A percentile compares a stretch with the other conserved stretches of the same genome.
Conservation (phyloP, 352 stramenopile genomes). For the Phytopythium ostracodes region DNA sequence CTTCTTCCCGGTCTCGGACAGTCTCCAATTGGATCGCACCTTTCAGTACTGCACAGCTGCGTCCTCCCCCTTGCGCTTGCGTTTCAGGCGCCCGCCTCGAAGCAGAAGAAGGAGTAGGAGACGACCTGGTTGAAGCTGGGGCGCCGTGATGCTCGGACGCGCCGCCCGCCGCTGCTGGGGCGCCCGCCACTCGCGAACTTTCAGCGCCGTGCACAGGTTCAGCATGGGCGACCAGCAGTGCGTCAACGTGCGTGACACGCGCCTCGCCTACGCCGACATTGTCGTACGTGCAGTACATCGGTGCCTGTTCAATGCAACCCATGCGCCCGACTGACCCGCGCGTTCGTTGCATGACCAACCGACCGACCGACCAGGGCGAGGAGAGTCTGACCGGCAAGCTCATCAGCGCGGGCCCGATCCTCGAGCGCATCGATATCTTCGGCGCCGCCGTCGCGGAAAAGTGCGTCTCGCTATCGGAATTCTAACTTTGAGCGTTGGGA, state of each 20-base stretch:
- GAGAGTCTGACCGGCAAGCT: slow-evolving; percentile 47
- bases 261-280: slow-evolving; percentile 55
- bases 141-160: not conserved
- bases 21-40: not conserved
- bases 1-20: not conserved
- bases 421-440: slow-evolving; percentile 60
- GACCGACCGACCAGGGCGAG: slow-evolving; percentile 24
- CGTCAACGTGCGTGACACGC: slow-evolving; percentile 48
- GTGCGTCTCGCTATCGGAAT: slow-evolving; percentile 13
- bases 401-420: slow-evolving; percentile 44
- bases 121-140: not conserved
- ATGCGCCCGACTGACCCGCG: not conserved
- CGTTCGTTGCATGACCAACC: not conserved
- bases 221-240: slow-evolving; percentile 20
- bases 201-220: slow-evolving; percentile 13
- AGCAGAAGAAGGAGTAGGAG: not conserved
- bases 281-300: slow-evolving; percentile 45
- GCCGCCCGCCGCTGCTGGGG: not conserved
- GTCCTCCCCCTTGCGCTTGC: not conserved
- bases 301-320: not conserved
- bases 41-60: not conserved
- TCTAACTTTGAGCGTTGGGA: not conserved
- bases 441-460: slow-evolving; percentile 60
- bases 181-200: slow-evolving; percentile 5
- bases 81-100: slow-evolving; percentile 1